These are phyloP conservation scores for Aeschynomene evenia DNA, from an alignment of 306 rosid species.

Conservation along the genomic window DNA sequence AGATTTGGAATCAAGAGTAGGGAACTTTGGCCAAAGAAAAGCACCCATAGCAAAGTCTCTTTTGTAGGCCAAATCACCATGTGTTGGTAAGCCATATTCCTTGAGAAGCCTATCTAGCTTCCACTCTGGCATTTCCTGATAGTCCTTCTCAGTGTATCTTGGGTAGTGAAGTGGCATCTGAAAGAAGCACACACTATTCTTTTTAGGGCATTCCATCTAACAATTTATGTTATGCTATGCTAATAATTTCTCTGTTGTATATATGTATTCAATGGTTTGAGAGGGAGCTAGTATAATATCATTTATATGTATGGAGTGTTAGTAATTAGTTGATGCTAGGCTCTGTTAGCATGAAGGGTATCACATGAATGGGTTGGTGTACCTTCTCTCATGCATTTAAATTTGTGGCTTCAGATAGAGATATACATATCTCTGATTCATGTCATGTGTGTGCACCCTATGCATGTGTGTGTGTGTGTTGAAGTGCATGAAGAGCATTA, in stretches of 20 bases:
- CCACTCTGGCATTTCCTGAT: constrained; percentile 78
- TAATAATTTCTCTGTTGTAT: too few relatives aligned
- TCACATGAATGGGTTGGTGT: constrained; percentile 67
- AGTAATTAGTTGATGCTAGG: constrained; percentile 27
- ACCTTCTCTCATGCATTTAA: constrained; percentile 49
- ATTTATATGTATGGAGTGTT: not conserved
- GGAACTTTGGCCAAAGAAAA: constrained; percentile 62
- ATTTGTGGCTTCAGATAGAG: not conserved
- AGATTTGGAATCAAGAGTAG: too few relatives aligned
- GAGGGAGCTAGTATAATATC: not conserved
- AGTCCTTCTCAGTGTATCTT: constrained; percentile 67
- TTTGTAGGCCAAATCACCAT: constrained; percentile 70
- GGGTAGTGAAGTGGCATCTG: constrained; percentile 88
- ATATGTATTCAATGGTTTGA: not conserved
- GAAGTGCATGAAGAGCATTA: not conserved
- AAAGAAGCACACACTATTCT: constrained; percentile 39
- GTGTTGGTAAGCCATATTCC: constrained; percentile 65
- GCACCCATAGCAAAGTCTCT: constrained; percentile 76
- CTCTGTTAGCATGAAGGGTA: constrained; percentile 40
- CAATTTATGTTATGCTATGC: not conserved
- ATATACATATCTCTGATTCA: too few relatives aligned
- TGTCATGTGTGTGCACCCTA: not conserved
- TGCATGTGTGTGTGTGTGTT: constrained; percentile 4
- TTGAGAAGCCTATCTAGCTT: constrained; percentile 62
- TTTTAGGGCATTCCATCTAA: constrained; percentile 40